phyloP scores from a whole-genome alignment of 805 yeast genomes.

The Clavispora vitiphila region DNA sequence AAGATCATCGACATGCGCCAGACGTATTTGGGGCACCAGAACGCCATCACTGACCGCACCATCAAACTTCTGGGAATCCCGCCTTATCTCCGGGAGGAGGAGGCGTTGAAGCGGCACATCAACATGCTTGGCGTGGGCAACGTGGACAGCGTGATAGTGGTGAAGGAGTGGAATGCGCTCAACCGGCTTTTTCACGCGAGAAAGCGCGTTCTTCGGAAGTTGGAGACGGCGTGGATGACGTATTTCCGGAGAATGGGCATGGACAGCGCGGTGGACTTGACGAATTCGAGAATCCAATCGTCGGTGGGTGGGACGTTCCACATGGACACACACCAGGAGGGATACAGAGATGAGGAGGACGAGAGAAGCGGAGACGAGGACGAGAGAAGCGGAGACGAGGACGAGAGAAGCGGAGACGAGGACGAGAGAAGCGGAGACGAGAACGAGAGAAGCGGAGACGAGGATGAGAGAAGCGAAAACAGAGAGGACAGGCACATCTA shows the following conservation, averaged over 20 bases:
- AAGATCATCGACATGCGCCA: constrained; percentile 77
- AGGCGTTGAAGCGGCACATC: constrained; percentile 66
- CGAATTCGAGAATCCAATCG: constrained; percentile 23
- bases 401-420: neutral
- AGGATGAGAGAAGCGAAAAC: too few species aligned
- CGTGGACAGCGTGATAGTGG: constrained; percentile 71
- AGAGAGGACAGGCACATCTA: too few species aligned
- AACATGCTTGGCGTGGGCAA: constrained; percentile 76
- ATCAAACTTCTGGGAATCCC: constrained; percentile 87
- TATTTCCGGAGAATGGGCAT: constrained; percentile 44
- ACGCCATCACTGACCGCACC: constrained; percentile 87
- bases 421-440: too few species aligned
- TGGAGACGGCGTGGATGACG: constrained; percentile 71
- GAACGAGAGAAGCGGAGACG: too few species aligned
- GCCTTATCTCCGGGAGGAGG: constrained; percentile 65
- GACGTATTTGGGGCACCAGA: constrained; percentile 74
- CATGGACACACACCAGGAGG: constrained; percentile 8
- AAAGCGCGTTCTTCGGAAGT: constrained; percentile 42
- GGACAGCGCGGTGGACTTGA: constrained; percentile 23
- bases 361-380: neutral
- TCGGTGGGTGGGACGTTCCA: constrained; percentile 25
- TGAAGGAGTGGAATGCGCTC: constrained; percentile 80
- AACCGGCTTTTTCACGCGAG: constrained; percentile 63
- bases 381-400: neutral
- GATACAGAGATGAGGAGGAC: neutral